Evolutionary conservation across 768 basidiomycete genomes (phyloP).

Genomic region (Leccinum truebloodii): DNA sequence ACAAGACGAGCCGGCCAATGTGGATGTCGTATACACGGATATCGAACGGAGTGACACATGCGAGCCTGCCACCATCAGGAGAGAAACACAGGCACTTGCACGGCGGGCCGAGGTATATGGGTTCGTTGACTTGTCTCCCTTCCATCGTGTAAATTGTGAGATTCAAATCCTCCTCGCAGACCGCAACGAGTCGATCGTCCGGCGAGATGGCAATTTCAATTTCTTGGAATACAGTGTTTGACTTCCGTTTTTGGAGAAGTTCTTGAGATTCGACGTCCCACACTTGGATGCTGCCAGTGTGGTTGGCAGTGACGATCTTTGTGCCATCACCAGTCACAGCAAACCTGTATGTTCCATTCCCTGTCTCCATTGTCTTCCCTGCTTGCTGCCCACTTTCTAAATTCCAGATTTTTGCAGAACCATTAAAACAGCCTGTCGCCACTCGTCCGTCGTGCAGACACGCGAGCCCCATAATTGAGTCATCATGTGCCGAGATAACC

Average conservation of each 20-base stretch:
- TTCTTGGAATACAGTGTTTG: background rate
- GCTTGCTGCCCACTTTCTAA: constrained; percentile 9
- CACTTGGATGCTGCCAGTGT: background rate
- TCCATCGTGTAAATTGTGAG: background rate
- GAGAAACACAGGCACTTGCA: background rate
- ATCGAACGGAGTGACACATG: background rate
- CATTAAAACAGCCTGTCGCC: background rate
- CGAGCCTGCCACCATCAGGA: background rate
- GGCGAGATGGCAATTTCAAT: background rate
- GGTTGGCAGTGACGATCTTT: background rate
- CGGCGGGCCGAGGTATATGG: background rate
- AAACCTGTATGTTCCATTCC: background rate
- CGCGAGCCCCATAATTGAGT: background rate
- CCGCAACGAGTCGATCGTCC: background rate
- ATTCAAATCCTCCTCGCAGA: too few relatives aligned
- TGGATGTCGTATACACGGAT: background rate
- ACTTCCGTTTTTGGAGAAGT: background rate
- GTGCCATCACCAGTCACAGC: constrained; percentile 6
- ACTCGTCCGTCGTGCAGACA: constrained; percentile 13
- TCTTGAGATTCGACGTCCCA: background rate
- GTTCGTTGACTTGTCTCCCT: background rate
- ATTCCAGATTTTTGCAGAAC: constrained; percentile 1
- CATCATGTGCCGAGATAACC: background rate
- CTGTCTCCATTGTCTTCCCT: background rate
- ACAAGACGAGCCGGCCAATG: background rate